Percentiles rank a stretch among this genome's conserved stretches.
phyloP scores from a whole-genome alignment of 768 basidiomycete species.

The Termitomyces sp. region DNA sequence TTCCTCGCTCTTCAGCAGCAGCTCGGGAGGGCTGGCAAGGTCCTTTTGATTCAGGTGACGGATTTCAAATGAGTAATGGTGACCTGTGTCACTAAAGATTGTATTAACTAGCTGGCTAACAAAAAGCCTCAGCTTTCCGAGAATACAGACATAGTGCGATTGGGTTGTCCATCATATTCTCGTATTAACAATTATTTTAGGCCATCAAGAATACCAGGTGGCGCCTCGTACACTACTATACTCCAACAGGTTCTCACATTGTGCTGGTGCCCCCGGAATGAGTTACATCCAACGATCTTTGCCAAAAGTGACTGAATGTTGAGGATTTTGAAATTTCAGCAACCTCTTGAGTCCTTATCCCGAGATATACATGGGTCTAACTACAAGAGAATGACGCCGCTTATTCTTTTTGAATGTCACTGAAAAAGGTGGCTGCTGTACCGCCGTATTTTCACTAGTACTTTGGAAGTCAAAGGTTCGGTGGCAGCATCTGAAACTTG shows the following conservation, averaged over 20 bases:
- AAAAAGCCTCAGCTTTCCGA: neutral
- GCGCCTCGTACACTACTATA: conserved; percentile 10
- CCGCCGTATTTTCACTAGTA: too few relatives aligned
- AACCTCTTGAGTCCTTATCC: neutral
- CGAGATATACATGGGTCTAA: too few relatives aligned
- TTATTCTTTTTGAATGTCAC: too few relatives aligned
- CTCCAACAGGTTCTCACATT: conserved; percentile 7
- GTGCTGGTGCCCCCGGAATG: conserved; percentile 7
- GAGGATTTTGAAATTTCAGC: neutral
- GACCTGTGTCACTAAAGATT: neutral
- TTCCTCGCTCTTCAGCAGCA: conserved; percentile 24
- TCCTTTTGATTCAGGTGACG: conserved; percentile 25
- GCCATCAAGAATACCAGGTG: neutral
- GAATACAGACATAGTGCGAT: neutral
- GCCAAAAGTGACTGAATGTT: neutral
- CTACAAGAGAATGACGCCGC: too few relatives aligned
- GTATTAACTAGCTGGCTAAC: neutral
- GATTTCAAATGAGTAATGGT: neutral
- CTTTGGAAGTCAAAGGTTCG: too few relatives aligned
- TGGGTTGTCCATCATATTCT: neutral
- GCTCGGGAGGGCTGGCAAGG: conserved; percentile 21
- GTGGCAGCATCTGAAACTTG: too few relatives aligned
- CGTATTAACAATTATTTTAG: neutral
- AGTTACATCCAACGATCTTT: neutral
- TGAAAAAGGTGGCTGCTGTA: too few relatives aligned